Evolutionary conservation across 148 eudicot genomes (phyloP), one percentile per base, ranked within the genome.

Genomic region (Tetragonia tetragonoides): DNA sequence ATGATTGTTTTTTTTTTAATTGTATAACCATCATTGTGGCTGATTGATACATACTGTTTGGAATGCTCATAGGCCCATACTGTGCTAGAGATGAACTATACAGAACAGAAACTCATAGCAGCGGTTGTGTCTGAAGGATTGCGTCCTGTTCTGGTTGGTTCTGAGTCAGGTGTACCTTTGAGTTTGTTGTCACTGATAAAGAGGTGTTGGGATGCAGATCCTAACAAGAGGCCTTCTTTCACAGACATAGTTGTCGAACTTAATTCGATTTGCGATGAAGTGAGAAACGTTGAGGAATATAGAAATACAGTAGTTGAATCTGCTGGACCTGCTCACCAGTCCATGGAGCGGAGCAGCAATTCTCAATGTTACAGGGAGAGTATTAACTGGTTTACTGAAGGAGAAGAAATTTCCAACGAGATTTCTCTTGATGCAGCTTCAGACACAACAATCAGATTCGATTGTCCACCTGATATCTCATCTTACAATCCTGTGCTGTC

Each of bases 31-130:
- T 6, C 39, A 40, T n/a, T 16, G 18, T 75, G 40, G 15, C 47
- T 69, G 66, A 70, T 70, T 63, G 7, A 1, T 59, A 54, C 8
- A 21, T 63, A 47, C 72, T n/a, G 42, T 39, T 24, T 77, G 3
- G 73, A 69, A 71, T 81, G 77, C 65, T 85, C 80, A 63, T 86
- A 95, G 99, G 99, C 99, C 80, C 99, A 95, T 79, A 93, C 99
- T n/a, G 99, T 93, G 66, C 82, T 95, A 86, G 99, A 95, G 84
- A 95, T 95, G 99, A 93, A 85, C 80, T 95, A 95, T 83, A 93
- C 97, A 15, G 98, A 95, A 76, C 99, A 95, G 84, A 87, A 88
- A 86, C 99, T 95, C 46, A 92, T 97, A 46, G 93, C 98, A 78
- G 98, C 98, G 68, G 91, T 95, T 42, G 97, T 81, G 59, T 88